These are phyloP conservation scores for Wickerhamomyces strasburgensis DNA, from an alignment of 805 yeast genomes.

Conservation along the genomic window DNA sequence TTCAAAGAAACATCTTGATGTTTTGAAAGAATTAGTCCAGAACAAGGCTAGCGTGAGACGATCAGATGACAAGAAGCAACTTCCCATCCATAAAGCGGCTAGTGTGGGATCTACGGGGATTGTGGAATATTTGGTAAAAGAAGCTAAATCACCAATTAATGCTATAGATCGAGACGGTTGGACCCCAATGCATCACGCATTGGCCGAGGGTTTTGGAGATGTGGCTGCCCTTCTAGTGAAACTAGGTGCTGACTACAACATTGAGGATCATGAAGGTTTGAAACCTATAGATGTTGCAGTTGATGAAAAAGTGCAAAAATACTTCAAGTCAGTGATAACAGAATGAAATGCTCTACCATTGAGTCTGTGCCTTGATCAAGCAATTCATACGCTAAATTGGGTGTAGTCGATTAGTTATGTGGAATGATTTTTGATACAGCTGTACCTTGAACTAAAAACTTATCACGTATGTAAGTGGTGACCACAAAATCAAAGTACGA, in stretches of 20 bases:
- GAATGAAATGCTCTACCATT: constrained; percentile 12
- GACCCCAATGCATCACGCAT: constrained; percentile 86
- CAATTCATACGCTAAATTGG: too few relatives aligned
- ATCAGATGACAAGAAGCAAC: constrained; percentile 62
- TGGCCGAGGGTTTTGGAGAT: constrained; percentile 86
- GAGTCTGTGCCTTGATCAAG: too few relatives aligned
- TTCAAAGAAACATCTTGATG: constrained; percentile 54
- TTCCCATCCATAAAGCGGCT: constrained; percentile 80
- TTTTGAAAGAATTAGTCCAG: constrained; percentile 48
- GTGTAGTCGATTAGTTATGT: too few relatives aligned
- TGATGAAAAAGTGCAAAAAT: constrained; percentile 44
- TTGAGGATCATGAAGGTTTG: constrained; percentile 47
- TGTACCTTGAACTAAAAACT: too few relatives aligned
- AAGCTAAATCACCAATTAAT: constrained; percentile 59
- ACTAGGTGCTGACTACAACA: constrained; percentile 58
- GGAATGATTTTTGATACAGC: too few relatives aligned
- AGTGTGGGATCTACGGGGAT: constrained; percentile 63
- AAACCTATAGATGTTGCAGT: constrained; percentile 51
- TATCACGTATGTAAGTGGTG: too few relatives aligned
- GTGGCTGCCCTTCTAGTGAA: constrained; percentile 57
- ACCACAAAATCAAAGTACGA: too few relatives aligned
- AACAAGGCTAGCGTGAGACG: constrained; percentile 55
- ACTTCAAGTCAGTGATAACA: constrained; percentile 25
- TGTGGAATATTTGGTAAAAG: constrained; percentile 46
- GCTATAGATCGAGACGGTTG: constrained; percentile 68